A percentile compares a stretch with the other conserved stretches of the same genome.
Evolutionary conservation across 768 basidiomycete genomes (phyloP).

Genomic region (Neoboletus magnificus): DNA sequence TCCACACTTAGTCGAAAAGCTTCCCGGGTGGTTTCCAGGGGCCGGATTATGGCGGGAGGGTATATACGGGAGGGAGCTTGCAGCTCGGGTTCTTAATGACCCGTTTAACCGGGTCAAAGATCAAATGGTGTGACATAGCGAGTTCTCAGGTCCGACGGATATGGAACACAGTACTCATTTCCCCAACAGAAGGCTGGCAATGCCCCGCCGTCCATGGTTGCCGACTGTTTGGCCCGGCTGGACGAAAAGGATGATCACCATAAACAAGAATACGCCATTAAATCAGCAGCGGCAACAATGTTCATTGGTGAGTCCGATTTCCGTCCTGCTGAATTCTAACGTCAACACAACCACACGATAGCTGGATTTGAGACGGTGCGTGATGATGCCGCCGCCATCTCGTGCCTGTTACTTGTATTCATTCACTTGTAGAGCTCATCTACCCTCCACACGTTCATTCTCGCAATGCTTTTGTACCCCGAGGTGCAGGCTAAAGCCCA

Average conservation of each 20-base stretch:
- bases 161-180: not conserved
- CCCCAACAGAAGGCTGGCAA: conserved; percentile 8
- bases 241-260: conserved; percentile 15
- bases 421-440: conserved; percentile 22
- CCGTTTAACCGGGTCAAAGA: conserved; percentile 27
- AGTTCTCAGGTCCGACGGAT: not conserved
- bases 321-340: not conserved
- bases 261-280: conserved; percentile 25
- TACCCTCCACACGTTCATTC: conserved; percentile 22
- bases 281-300: conserved; percentile 22
- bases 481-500: conserved; percentile 26
- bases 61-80: conserved; percentile 9
- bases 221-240: conserved; percentile 18
- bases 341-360: not conserved
- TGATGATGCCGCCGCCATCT: not conserved
- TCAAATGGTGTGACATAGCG: conserved; percentile 15
- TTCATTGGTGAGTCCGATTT: conserved; percentile 18
- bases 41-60: conserved; percentile 19
- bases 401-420: not conserved
- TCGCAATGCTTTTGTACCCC: conserved; percentile 29
- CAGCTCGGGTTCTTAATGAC: conserved; percentile 17
- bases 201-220: conserved; percentile 26
- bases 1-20: conserved; percentile 11
- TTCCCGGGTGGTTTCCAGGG: conserved; percentile 27
- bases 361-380: conserved; percentile 28